Evolutionary conservation across 2,329 filamentous ascomycete genomes (phyloP), one percentile per base, ranked within the genome.

Genomic region (Monilinia vaccinii-corymbosi): DNA sequence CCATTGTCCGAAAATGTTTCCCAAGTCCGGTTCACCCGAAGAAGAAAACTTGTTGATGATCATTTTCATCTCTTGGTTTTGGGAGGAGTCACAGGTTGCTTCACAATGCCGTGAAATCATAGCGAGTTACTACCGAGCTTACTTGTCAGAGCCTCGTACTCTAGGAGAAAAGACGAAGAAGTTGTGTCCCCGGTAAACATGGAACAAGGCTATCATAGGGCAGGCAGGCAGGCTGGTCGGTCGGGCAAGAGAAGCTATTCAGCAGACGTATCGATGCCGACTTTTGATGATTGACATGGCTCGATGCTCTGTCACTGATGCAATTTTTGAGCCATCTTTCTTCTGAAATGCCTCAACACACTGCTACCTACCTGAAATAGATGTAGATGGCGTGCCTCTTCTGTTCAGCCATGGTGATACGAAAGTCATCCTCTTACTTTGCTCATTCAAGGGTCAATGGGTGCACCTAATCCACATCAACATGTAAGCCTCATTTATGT

Each of bases 401-500:
- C 14, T 11, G 14, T 36, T 34, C 16, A 23, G 9, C 21, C 10
- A 36, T 47, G 34, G 42, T 47, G 31, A 28, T 16, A 47, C 42
- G 10, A 3, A 36, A 25, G 16, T 28, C 42, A n/a, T 23, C 25
- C 14, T 53, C 25, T 28, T 44, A 18, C n/a, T 31, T 13, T 28
- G 4, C 38, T 2, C n/a, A 23, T 50, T 23, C 23, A 40, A 23
- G 23, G 40, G 18, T 5, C 25, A 58, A 44, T 46, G 46, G 25
- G 56, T 58, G 14, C 56, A 44, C 32, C 51, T 23, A n/a, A 40
- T 58, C 2, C 34, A 58, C 56, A 58, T 32, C 56, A 51, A 58
- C 23, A 51, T 40, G 36, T 31, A 34, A 58, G 56, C 46, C 28
- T 53, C 38, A 34, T 44, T 44, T 53, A 53, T 32, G 10, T 45